Evolutionary conservation across 345 rosid species (phyloP), one percentile per base, ranked within the genome.

Genomic region (Eucalyptus lansdowneana): DNA sequence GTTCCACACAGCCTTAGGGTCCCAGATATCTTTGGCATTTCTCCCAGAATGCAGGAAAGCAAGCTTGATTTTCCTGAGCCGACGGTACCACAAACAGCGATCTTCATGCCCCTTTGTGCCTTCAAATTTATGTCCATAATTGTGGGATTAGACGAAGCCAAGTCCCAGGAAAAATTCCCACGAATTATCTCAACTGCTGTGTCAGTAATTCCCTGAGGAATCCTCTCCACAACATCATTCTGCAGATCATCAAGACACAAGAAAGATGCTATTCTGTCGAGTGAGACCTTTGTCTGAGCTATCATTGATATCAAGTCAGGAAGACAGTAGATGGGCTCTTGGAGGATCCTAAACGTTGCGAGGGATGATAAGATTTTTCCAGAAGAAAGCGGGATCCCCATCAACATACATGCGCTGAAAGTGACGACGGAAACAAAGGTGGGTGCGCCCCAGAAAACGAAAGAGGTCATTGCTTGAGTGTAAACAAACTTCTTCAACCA

Each of bases 51-150:
- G 88, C 94, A 94, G 56, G 97, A 94, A 62, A 96, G 95, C 60
- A 96, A 91, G 91, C 96, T 96, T 12, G 99, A 96, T 90, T 96
- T 96, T 21, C 98, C 97, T 4, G 99, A 94, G 85, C 99, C 98
- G 87, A 96, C 97, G 21, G 95, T 93, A 24, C 98, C 98, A 53
- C 96, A 97, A 87, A 97, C 94, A 60, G 98, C 98, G 80, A 97
- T 94, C 87, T 91, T 94, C 98, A 94, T 96, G 34, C 98, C 96
- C 65, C 88, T 92, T 51, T 34, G 80, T 69, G 93, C 95, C 88
- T 92, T 92, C 81, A 97, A 56, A 25, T 91, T 93, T 86, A 95
- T 90, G 90, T 94, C 95, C 90, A 90, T 94, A 87, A 97, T 80
- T 24, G 95, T 94, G 51, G 93, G 94, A 76, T 87, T 89, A 42